Evolutionary conservation across 768 basidiomycete genomes (phyloP), one percentile per base, ranked within the genome.

Genomic region (Tulasnella sp.): DNA sequence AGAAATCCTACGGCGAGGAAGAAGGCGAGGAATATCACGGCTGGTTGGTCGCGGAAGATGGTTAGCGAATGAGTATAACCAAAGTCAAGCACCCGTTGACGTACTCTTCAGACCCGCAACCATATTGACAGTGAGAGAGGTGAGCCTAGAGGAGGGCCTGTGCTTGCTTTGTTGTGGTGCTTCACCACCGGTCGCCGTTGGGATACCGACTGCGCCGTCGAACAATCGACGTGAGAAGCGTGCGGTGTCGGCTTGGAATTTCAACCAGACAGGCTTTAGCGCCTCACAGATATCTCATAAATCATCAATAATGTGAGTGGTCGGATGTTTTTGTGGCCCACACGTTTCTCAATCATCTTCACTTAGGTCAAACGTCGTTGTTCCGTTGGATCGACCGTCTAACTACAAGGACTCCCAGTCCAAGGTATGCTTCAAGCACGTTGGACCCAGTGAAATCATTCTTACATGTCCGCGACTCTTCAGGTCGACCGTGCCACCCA

Each of bases 401-500:
- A 90, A 91, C 69, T 99, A 99, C 73, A 90, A 92, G 68, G 94
- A 99, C 71, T 93, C 88, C 12, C 86, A 93, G 70, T 74, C 77
- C 36, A 79, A 84, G 55, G 72, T 91, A 48, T 34, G 66, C 62
- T 21, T 9, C 32, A 51, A 17, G 17, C n/a, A 6, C 17, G n/a
- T 43, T 39, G n/a, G 27, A 50, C 34, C 63, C 27, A 45, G 42
- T 37, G 45, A 15, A 23, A 41, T 17, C 35, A 11, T 59, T 32
- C n/a, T n/a, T n/a, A 5, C 57, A 53, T 4, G 57, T 45, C 42
- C 37, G 52, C 41, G 35, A 39, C 29, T 61, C 39, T 67, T 65
- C 36, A 56, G 54, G 42, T 67, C 51, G 85, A 96, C 72, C 76
- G 86, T 61, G 75, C 79, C 63, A 82, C 70, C 62, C 90, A 93